phyloP scores from a whole-genome alignment of 2,329 filamentous ascomycete genomes.

The Hymenoscyphus infarciens region DNA sequence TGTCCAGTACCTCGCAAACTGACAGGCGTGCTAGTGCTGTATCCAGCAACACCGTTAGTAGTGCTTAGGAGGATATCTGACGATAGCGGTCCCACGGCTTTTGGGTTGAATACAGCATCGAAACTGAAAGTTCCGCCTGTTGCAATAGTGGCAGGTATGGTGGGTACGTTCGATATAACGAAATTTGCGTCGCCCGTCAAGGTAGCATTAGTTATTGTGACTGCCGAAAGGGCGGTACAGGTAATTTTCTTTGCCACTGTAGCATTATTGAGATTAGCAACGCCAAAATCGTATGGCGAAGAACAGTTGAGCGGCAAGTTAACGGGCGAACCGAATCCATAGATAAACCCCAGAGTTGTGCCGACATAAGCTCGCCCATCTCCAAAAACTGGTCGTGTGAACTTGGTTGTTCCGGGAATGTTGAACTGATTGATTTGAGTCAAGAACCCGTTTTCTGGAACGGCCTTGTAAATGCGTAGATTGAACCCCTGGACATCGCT shows the following conservation, averaged over 20 bases:
- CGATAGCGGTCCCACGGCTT: constrained; percentile 45
- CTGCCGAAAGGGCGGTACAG: constrained; percentile 46
- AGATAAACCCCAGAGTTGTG: constrained; percentile 48
- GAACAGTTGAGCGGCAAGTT: constrained; percentile 53
- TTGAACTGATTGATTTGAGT: constrained; percentile 49
- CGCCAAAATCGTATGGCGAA: constrained; percentile 46
- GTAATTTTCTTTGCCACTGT: constrained; percentile 39
- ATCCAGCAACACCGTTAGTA: constrained; percentile 45
- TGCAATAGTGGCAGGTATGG: constrained; percentile 35
- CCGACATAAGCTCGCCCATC: constrained; percentile 54
- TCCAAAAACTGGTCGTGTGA: constrained; percentile 55
- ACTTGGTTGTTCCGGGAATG: constrained; percentile 51
- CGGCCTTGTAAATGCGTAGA: constrained; percentile 50
- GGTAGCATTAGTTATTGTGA: constrained; percentile 41
- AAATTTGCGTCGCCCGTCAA: constrained; percentile 41
- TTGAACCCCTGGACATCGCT: constrained; percentile 52
- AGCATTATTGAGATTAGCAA: constrained; percentile 39
- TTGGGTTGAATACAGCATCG: constrained; percentile 44
- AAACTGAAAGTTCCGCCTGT: constrained; percentile 43
- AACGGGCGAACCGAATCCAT: constrained; percentile 54
- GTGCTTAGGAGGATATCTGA: constrained; percentile 46
- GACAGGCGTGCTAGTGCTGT: constrained; percentile 45
- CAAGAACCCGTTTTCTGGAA: constrained; percentile 46
- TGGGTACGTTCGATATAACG: constrained; percentile 32
- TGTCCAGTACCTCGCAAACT: constrained; percentile 47